These are phyloP conservation scores for Solanum tarijense DNA, from an alignment of 257 asterid genomes.

Conservation along the genomic window DNA sequence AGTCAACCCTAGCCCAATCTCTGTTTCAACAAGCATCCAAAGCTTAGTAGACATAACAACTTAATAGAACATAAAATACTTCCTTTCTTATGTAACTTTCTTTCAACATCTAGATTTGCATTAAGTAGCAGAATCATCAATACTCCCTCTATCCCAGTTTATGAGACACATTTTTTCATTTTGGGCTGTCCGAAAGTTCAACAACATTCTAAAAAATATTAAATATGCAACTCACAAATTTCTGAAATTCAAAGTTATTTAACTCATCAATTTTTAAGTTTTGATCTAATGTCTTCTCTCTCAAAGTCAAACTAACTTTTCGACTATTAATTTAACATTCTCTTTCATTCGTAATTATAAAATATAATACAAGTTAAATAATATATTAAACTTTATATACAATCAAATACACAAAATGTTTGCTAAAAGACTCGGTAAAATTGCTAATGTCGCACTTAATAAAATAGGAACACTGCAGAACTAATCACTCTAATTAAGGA, in stretches of 20 bases:
- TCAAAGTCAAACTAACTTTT: not conserved
- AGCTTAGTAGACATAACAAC: slow-evolving; percentile 4
- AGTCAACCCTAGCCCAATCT: slow-evolving; percentile 94
- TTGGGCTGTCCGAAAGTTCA: not conserved
- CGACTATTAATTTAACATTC: not conserved
- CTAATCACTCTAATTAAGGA: not conserved
- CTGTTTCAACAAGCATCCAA: slow-evolving; percentile 32
- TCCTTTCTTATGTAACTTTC: not conserved
- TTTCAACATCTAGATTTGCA: not conserved
- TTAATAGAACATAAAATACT: not conserved
- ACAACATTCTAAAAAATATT: not conserved
- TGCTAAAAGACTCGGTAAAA: not conserved
- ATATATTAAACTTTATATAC: not conserved
- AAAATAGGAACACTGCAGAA: not conserved
- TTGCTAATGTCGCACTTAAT: not conserved
- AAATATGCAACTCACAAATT: not conserved
- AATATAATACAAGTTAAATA: not conserved
- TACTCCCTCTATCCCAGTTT: not conserved
- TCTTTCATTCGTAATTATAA: not conserved
- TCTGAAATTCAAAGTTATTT: not conserved
- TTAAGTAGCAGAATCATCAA: not conserved
- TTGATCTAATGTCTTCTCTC: not conserved
- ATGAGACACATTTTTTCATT: not conserved
- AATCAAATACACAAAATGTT: not conserved
- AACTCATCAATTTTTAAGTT: not conserved